Percentiles rank a stretch among this genome's conserved stretches.
These are phyloP conservation scores for Ophiostoma perfectum DNA, from an alignment of 2,329 filamentous ascomycete species.

Conservation along the genomic window DNA sequence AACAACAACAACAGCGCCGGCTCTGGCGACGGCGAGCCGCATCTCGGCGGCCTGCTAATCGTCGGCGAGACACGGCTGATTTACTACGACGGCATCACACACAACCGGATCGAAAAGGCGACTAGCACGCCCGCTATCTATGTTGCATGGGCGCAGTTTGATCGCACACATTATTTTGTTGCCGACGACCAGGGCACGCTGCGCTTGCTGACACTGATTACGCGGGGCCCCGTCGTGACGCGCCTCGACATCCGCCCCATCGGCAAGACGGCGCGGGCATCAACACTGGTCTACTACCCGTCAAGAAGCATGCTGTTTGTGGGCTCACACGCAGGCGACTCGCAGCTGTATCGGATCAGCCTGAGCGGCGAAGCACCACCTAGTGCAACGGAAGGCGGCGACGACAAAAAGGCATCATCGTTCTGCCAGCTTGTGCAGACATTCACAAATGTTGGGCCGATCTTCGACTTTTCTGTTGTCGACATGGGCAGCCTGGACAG, in stretches of 20 bases:
- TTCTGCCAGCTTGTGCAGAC: slow-evolving; percentile 65
- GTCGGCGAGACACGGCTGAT: slow-evolving; percentile 75
- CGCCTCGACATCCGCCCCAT: slow-evolving; percentile 66
- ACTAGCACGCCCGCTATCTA: slow-evolving; percentile 76
- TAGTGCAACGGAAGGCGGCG: not conserved
- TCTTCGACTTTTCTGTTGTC: slow-evolving; percentile 93
- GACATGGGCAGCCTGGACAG: slow-evolving; percentile 84
- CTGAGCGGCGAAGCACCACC: slow-evolving; percentile 38
- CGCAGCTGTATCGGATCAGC: slow-evolving; percentile 68
- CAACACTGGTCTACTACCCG: slow-evolving; percentile 72
- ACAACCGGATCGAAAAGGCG: slow-evolving; percentile 57
- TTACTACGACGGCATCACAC: slow-evolving; percentile 76
- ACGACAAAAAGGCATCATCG: slow-evolving; percentile 20
- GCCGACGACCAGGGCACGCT: slow-evolving; percentile 86
- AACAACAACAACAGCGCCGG: slow-evolving; percentile 8
- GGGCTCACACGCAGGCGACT: slow-evolving; percentile 88
- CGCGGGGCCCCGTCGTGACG: slow-evolving; percentile 61
- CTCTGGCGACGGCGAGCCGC: slow-evolving; percentile 47
- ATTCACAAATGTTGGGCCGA: slow-evolving; percentile 76
- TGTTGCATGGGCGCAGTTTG: slow-evolving; percentile 83
- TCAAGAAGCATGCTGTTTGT: slow-evolving; percentile 71
- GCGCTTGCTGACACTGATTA: slow-evolving; percentile 74
- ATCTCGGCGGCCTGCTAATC: slow-evolving; percentile 64
- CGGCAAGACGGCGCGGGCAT: slow-evolving; percentile 65
- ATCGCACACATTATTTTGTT: slow-evolving; percentile 76